Evolutionary conservation across 352 stramenopile genomes (phyloP), one percentile per base, ranked within the genome.

Genomic region (Pythium biforme): DNA sequence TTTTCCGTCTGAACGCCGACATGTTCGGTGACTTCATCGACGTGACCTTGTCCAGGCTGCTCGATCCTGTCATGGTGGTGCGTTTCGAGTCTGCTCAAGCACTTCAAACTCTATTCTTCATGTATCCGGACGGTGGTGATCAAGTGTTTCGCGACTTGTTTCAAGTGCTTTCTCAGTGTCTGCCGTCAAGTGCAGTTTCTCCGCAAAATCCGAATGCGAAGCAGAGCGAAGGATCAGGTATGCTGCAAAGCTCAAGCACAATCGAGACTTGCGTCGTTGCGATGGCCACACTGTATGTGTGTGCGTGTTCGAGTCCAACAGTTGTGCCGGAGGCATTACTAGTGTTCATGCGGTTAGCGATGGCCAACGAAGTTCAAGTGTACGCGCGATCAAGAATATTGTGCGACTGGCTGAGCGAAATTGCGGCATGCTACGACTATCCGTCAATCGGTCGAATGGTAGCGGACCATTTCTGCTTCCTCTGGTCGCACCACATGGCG

Each of bases 61-160:
- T 75, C 10, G 86, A 96, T 45, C 51, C 57, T 3, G 83, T 88
- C 39, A 62, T 80, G 12, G 66, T 61, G 26, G 87, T 96, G 5
- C 87, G 86, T 23, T 49, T 77, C 7, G 57, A 73, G 8, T 74
- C 82, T 8, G 70, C 79, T 11, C 65, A 61, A 43, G 64, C 75
- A 15, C 72, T 90, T 40, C 83, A 92, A 55, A 83, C 84, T 6
- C 26, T 94, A 20, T 88, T 87, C 55, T 89, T 79, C 57, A 96
- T 93, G 84, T 94, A 89, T 63, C 80, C 81, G 19, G 83, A 94
- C 52, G 87, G 86, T 19, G 66, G 76, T 10, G 47, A 69, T 26
- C 65, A 76, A 60, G 69, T 92, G 15, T 89, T 83, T 64, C 69
- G 68, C n/a, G 73, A 92, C 66, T 64, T 83, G 34, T 77, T 70